Percentiles rank a stretch among this genome's conserved stretches.
Conservation (phyloP, 2,329 filamentous ascomycete genomes). For the Hymenotorrendiella dingleyae region DNA sequence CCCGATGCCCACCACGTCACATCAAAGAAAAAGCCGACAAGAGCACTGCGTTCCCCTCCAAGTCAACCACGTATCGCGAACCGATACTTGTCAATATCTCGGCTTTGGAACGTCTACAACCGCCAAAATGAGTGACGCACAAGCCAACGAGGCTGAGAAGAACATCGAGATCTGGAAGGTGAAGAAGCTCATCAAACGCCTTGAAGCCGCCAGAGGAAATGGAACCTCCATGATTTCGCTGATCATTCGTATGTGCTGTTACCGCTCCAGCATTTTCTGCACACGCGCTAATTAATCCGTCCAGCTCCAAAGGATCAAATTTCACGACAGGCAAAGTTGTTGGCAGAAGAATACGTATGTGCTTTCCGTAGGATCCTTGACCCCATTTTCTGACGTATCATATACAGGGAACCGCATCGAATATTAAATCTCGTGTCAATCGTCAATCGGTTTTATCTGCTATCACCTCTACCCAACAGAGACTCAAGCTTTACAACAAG, state of each 20-base stretch:
- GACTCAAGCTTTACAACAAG: slow-evolving; percentile 98
- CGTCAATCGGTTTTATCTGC: slow-evolving; percentile 95
- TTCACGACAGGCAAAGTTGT: slow-evolving; percentile 95
- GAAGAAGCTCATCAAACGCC: slow-evolving; percentile 98
- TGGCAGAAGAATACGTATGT: slow-evolving; percentile 98
- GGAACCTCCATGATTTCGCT: slow-evolving; percentile 99
- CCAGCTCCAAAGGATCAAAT: slow-evolving; percentile 95
- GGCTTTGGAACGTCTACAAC: slow-evolving; percentile 20
- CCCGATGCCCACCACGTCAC: too few relatives aligned
- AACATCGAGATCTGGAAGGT: slow-evolving; percentile 96
- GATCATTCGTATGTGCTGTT: slow-evolving; percentile 73
- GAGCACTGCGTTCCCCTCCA: too few relatives aligned
- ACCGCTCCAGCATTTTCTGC: slow-evolving; percentile 16
- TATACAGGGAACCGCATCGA: slow-evolving; percentile 86
- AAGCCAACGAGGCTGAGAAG: slow-evolving; percentile 94
- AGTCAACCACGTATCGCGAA: slow-evolving; percentile 18
- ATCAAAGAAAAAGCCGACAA: too few relatives aligned
- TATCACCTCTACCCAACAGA: slow-evolving; percentile 98
- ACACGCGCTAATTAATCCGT: neutral
- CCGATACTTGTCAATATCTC: slow-evolving; percentile 12
- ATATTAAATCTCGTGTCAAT: slow-evolving; percentile 99
- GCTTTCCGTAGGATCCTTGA: slow-evolving; percentile 4
- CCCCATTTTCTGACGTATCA: slow-evolving; percentile 12
- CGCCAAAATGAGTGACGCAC: slow-evolving; percentile 75
- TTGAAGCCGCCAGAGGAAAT: slow-evolving; percentile 95